phyloP scores from a whole-genome alignment of 2,329 filamentous ascomycete genomes.

The Trichoderma semiorbis region DNA sequence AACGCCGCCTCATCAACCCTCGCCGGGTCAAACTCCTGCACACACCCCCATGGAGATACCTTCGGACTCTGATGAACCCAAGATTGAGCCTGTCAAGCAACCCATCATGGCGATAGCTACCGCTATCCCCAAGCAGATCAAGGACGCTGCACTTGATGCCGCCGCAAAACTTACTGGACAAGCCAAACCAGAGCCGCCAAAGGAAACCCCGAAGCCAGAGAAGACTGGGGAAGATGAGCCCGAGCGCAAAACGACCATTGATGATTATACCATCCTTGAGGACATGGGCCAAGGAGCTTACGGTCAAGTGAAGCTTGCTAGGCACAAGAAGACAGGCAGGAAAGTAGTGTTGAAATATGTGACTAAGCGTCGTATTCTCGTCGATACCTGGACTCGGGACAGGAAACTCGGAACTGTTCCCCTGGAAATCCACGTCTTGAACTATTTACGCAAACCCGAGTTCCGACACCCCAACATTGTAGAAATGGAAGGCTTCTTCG shows the following conservation, averaged over 20 bases:
- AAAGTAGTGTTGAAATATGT: conserved; percentile 98
- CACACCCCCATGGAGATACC: conserved; percentile 55
- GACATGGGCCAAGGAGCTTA: conserved; percentile 99
- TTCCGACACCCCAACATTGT: conserved; percentile 66
- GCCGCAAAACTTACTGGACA: conserved; percentile 51
- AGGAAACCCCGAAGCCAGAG: conserved; percentile 33
- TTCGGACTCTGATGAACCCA: conserved; percentile 46
- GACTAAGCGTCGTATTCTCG: conserved; percentile 91
- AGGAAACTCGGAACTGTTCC: conserved; percentile 90
- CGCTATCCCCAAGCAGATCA: conserved; percentile 54
- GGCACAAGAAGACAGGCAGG: conserved; percentile 74
- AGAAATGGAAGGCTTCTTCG: conserved; percentile 70
- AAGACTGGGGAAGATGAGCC: conserved; percentile 37
- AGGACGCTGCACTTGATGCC: conserved; percentile 53
- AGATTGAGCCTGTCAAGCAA: conserved; percentile 32
- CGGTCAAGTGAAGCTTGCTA: conserved; percentile 91
- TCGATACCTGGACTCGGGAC: conserved; percentile 97
- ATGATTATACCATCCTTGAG: conserved; percentile 88
- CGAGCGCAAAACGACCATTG: conserved; percentile 72
- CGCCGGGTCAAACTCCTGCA: conserved; percentile 65
- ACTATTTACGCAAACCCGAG: conserved; percentile 78
- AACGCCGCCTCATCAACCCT: conserved; percentile 75
- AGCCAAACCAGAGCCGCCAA: conserved; percentile 29
- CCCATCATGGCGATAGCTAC: conserved; percentile 38
- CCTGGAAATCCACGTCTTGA: conserved; percentile 92